Evolutionary conservation across 768 basidiomycete species (phyloP).

Genomic region (Rhodotorula kratochvilovae): DNA sequence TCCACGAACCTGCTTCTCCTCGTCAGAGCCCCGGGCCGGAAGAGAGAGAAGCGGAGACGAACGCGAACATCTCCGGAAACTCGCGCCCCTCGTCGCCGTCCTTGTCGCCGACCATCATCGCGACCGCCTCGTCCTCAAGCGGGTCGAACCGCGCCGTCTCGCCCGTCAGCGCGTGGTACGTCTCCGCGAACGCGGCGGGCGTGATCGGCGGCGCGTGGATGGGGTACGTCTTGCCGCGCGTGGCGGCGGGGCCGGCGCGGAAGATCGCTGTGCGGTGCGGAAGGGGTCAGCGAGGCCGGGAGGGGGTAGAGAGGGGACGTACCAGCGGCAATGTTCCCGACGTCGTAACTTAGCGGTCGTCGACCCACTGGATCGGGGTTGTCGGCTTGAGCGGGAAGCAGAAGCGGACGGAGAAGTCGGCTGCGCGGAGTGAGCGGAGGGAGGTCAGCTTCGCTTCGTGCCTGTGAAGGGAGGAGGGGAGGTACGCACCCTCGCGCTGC

Average conservation of each 20-base stretch:
- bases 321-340: conserved; percentile 6
- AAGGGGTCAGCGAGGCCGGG: too few relatives aligned
- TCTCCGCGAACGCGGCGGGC: background rate
- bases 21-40: background rate
- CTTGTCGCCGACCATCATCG: background rate
- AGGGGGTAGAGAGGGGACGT: too few relatives aligned
- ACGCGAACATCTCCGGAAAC: background rate
- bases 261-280: background rate
- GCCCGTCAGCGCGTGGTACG: background rate
- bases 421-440: background rate
- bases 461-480: background rate
- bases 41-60: background rate
- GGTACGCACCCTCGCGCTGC: background rate
- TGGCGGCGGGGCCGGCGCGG: background rate
- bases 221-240: conserved; percentile 3
- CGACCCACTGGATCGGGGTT: background rate
- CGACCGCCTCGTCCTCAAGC: background rate
- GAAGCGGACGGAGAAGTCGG: conserved; percentile 1
- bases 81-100: background rate
- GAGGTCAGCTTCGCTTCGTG: background rate
- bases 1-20: background rate
- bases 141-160: background rate
- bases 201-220: background rate
- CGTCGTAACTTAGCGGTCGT: background rate
- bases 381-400: background rate